phyloP scores from a whole-genome alignment of 2,329 filamentous ascomycete genomes.

The Emmonsia crescens region DNA sequence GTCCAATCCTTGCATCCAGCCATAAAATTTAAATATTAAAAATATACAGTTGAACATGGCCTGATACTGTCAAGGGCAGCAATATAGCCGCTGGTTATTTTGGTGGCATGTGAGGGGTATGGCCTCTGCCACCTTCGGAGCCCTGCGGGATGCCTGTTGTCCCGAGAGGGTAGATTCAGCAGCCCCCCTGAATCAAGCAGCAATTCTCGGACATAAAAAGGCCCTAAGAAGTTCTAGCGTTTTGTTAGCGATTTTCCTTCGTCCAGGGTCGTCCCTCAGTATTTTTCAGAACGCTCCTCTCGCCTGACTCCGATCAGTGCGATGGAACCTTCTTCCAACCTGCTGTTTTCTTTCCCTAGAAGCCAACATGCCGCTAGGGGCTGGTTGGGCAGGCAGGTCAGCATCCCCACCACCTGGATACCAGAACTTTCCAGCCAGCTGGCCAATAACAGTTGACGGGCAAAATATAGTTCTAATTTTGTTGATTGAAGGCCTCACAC shows the following conservation, averaged over 20 bases:
- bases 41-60: not conserved
- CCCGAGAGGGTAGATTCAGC: not conserved
- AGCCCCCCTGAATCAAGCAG: not conserved
- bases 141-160: not conserved
- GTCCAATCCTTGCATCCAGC: not conserved
- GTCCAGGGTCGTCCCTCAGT: not conserved
- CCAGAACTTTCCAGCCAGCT: not conserved
- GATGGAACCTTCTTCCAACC: not conserved
- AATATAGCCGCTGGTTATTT: not conserved
- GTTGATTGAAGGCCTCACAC: not conserved
- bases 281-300: conserved; percentile 1
- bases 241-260: not conserved
- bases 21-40: not conserved
- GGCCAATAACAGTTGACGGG: not conserved
- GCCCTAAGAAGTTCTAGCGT: not conserved
- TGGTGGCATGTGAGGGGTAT: not conserved
- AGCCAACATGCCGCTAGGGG: not conserved
- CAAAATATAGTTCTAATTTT: not conserved
- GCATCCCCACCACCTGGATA: not conserved
- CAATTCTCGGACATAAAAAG: not conserved
- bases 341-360: too few species aligned
- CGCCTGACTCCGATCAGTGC: not conserved
- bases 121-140: not conserved
- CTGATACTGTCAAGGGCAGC: not conserved
- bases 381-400: not conserved